phyloP scores from a whole-genome alignment of 257 asterid genomes.

The Eustoma russellianum region DNA sequence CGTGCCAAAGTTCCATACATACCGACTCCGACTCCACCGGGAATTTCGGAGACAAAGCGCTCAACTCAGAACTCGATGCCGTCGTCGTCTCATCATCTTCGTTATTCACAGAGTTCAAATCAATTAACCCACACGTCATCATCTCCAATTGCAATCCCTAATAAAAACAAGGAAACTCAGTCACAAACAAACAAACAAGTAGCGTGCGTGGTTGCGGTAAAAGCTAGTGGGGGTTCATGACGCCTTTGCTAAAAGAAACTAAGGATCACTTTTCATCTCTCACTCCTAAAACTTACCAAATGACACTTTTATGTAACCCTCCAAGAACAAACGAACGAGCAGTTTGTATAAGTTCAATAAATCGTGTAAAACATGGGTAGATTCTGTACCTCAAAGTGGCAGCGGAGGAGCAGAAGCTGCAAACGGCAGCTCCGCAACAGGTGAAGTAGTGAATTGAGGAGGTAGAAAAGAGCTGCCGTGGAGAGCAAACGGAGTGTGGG shows the following conservation, averaged over 20 bases:
- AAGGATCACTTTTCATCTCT: slow-evolving; percentile 18
- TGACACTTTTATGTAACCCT: slow-evolving; percentile 28
- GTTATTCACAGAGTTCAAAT: slow-evolving; percentile 59
- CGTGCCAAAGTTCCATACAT: slow-evolving; percentile 99
- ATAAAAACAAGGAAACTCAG: slow-evolving; percentile 2
- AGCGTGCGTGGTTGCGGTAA: not conserved
- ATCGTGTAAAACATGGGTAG: not conserved
- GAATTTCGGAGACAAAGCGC: slow-evolving; percentile 22
- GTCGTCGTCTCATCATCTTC: slow-evolving; percentile 35
- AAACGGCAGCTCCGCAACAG: slow-evolving; percentile 60
- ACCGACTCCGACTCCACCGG: slow-evolving; percentile 36
- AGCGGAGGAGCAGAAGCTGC: slow-evolving; percentile 42
- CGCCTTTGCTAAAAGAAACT: slow-evolving; percentile 14
- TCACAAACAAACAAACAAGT: slow-evolving; percentile 1
- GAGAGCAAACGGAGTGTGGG: slow-evolving; percentile 16
- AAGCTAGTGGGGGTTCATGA: not conserved
- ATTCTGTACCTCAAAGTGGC: slow-evolving; percentile 45
- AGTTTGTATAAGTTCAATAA: not conserved
- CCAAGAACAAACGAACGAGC: not conserved
- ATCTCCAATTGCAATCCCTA: slow-evolving; percentile 38
- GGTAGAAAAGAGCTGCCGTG: slow-evolving; percentile 40
- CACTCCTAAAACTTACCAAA: slow-evolving; percentile 37
- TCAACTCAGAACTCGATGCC: slow-evolving; percentile 30
- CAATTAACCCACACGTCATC: slow-evolving; percentile 60
- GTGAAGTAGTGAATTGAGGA: slow-evolving; percentile 8